A percentile compares a stretch with the other conserved stretches of the same genome.
phyloP scores from a whole-genome alignment of 345 rosid genomes.

The Eucalyptus guilfoylei region DNA sequence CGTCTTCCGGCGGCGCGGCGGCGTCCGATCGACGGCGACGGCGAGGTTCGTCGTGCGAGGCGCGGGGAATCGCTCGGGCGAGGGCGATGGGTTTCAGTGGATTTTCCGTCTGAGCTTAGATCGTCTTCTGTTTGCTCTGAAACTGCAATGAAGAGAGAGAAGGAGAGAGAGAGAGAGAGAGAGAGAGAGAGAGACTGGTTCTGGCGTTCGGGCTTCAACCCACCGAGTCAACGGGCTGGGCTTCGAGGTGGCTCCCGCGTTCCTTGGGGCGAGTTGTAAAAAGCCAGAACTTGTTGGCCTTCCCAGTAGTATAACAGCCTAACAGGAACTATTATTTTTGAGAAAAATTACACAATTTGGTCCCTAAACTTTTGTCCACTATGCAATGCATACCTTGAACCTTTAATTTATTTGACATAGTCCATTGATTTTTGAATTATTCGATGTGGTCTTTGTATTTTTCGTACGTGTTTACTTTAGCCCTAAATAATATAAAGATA shows the following conservation, averaged over 20 bases:
- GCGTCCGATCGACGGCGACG: not conserved
- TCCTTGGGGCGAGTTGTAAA: not conserved
- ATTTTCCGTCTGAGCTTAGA: not conserved
- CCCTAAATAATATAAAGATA: not conserved
- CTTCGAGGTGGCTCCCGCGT: not conserved
- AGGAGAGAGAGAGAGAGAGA: not conserved
- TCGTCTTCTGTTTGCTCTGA: not conserved
- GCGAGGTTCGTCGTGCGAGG: not conserved
- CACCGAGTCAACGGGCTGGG: not conserved
- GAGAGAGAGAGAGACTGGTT: not conserved
- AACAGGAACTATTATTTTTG: not conserved
- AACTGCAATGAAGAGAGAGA: not conserved
- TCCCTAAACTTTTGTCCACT: not conserved
- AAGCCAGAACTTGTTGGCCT: not conserved
- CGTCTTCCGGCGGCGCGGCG: not conserved
- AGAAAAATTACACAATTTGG: not conserved
- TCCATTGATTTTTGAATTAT: not conserved
- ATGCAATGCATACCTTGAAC: not conserved
- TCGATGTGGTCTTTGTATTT: fast-evolving
- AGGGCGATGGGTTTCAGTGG: not conserved
- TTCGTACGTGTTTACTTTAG: fast-evolving
- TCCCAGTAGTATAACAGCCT: not conserved
- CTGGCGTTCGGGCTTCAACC: not conserved
- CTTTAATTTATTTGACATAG: not conserved
- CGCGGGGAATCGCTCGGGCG: not conserved